These are phyloP conservation scores for Phaeosphaeriaceae sp. DNA, from an alignment of 2,329 filamentous ascomycete genomes.

Conservation along the genomic window DNA sequence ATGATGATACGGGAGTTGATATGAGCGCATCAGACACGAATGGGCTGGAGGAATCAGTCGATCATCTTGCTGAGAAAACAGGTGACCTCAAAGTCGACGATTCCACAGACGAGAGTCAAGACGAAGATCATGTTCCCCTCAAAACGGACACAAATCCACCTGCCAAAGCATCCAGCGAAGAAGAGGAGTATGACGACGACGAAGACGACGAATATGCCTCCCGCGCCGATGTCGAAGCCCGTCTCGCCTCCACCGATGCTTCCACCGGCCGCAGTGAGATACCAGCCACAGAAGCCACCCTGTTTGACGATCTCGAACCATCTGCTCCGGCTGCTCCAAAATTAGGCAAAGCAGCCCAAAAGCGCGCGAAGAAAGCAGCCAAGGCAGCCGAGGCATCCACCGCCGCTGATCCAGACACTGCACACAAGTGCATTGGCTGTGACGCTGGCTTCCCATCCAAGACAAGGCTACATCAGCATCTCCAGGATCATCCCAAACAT, in stretches of 20 bases:
- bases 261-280: conserved; percentile 3
- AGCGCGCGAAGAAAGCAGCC: conserved; percentile 56
- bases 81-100: conserved; percentile 20
- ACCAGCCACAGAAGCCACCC: background rate
- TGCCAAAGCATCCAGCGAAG: background rate
- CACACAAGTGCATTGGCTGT: conserved; percentile 80
- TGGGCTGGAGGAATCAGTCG: conserved; percentile 47
- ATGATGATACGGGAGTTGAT: conserved; percentile 34
- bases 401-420: conserved; percentile 32
- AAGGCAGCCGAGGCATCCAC: conserved; percentile 42
- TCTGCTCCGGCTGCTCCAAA: conserved; percentile 39
- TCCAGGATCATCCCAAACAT: conserved; percentile 68
- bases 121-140: conserved; percentile 25
- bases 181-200: conserved; percentile 30
- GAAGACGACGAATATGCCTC: conserved; percentile 48
- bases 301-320: background rate
- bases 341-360: conserved; percentile 58
- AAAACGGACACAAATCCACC: background rate
- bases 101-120: conserved; percentile 22
- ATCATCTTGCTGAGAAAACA: conserved; percentile 25
- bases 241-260: conserved; percentile 30
- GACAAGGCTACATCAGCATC: conserved; percentile 76
- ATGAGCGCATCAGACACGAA: conserved; percentile 27
- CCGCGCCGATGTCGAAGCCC: conserved; percentile 46
- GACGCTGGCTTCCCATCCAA: conserved; percentile 78